phyloP scores from a whole-genome alignment of 805 yeast species.

The Yarrowia divulgata region DNA sequence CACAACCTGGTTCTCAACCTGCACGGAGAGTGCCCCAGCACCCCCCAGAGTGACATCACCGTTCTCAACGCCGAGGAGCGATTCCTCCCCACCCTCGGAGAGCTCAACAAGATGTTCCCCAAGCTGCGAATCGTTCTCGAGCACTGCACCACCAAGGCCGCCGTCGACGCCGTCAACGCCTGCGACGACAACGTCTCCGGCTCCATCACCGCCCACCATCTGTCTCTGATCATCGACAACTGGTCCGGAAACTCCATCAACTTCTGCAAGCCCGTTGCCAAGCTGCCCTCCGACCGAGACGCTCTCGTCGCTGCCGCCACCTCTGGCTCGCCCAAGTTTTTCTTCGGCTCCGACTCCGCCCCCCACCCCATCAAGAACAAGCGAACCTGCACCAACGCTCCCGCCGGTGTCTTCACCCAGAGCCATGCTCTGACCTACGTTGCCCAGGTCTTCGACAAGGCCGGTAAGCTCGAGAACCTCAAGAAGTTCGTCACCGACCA shows the following conservation, averaged over 20 bases:
- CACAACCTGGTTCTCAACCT: slow-evolving; percentile 79
- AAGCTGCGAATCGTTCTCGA: slow-evolving; percentile 84
- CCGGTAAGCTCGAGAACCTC: slow-evolving; percentile 68
- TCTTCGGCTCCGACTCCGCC: slow-evolving; percentile 98
- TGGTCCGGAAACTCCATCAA: slow-evolving; percentile 98
- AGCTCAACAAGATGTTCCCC: slow-evolving; percentile 84
- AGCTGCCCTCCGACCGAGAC: slow-evolving; percentile 80
- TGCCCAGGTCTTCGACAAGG: slow-evolving; percentile 82
- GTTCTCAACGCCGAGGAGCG: slow-evolving; percentile 93
- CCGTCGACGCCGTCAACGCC: slow-evolving; percentile 74
- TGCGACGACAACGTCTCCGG: slow-evolving; percentile 86
- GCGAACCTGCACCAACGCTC: slow-evolving; percentile 78
- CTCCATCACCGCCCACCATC: slow-evolving; percentile 94
- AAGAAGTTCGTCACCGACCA: slow-evolving; percentile 76
- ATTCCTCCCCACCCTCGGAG: slow-evolving; percentile 85
- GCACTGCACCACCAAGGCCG: slow-evolving; percentile 93
- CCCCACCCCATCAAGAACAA: slow-evolving; percentile 90
- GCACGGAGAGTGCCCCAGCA: slow-evolving; percentile 90
- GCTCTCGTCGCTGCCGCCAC: slow-evolving; percentile 88
- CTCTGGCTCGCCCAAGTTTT: slow-evolving; percentile 88
- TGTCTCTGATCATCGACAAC: slow-evolving; percentile 83
- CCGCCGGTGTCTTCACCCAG: slow-evolving; percentile 99
- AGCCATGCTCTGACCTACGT: slow-evolving; percentile 79
- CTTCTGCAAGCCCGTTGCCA: slow-evolving; percentile 98
- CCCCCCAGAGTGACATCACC: slow-evolving; percentile 64